phyloP scores from a whole-genome alignment of 495 filamentous ascomycete species.

The Hapsidospora chrysogenum region DNA sequence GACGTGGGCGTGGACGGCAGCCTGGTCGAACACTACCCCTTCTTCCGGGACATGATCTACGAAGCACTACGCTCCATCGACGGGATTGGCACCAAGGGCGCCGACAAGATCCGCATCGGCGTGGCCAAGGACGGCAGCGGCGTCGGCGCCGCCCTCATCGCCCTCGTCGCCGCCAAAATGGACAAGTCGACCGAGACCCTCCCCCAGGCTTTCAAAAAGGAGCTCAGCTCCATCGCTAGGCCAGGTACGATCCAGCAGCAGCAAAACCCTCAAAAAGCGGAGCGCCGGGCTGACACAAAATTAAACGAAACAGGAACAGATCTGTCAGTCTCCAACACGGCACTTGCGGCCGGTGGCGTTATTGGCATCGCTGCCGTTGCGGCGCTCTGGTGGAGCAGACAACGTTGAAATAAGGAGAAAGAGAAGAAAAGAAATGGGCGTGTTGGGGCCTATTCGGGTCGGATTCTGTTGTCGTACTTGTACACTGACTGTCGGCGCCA shows the following conservation, averaged over 20 bases:
- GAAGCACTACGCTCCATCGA: conserved; percentile 56
- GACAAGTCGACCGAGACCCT: conserved; percentile 15
- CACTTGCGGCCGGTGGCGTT: background rate
- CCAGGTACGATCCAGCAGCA: no score
- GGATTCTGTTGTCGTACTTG: no score
- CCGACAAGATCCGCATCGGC: conserved; percentile 70
- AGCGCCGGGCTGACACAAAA: no score
- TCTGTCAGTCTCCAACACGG: conserved; percentile 1
- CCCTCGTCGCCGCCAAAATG: conserved; percentile 46
- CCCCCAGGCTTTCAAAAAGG: background rate
- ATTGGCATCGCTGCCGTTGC: conserved; percentile 3
- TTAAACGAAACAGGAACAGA: no score
- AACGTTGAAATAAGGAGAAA: background rate
- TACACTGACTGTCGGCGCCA: no score
- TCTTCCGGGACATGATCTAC: conserved; percentile 60
- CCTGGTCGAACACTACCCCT: conserved; percentile 83
- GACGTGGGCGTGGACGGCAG: conserved; percentile 86
- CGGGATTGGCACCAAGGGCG: conserved; percentile 53
- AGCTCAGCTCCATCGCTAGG: background rate
- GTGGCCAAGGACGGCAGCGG: conserved; percentile 90
- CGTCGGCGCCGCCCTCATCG: conserved; percentile 83
- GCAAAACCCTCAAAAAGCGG: no score
- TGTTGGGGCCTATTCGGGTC: no score
- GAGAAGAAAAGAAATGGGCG: background rate
- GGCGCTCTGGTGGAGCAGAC: conserved; percentile 2